Conservation (phyloP, 805 yeast species). For the Wickerhamomyces rabaulensis region DNA sequence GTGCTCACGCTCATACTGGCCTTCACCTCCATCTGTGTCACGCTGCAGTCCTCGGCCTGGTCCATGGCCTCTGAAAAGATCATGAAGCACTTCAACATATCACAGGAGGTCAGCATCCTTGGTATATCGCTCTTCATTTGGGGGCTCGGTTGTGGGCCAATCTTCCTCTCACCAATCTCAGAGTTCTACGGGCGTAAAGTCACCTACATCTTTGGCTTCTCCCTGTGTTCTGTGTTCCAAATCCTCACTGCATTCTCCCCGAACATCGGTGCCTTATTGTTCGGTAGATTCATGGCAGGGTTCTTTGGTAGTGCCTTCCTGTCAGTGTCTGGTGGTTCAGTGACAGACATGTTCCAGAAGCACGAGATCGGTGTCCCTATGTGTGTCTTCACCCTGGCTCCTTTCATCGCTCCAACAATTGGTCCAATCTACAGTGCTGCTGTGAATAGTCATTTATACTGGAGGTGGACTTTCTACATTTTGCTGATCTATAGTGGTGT, state of each 20-base stretch:
- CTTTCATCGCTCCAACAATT: conserved; percentile 64
- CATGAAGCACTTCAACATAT: conserved; percentile 39
- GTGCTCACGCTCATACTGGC: conserved; percentile 49
- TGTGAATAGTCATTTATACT: conserved; percentile 39
- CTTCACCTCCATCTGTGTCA: conserved; percentile 51
- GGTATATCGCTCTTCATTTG: conserved; percentile 62
- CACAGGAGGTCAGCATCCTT: conserved; percentile 50
- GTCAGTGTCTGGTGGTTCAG: conserved; percentile 72
- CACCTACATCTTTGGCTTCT: conserved; percentile 55
- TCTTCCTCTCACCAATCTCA: conserved; percentile 61
- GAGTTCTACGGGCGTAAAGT: conserved; percentile 60
- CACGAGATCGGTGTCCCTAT: conserved; percentile 62
- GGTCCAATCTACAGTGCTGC: conserved; percentile 64
- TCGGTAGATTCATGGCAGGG: conserved; percentile 65
- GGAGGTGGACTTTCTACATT: conserved; percentile 71
- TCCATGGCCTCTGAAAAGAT: conserved; percentile 55
- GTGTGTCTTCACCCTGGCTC: conserved; percentile 59
- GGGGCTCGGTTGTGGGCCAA: conserved; percentile 66
- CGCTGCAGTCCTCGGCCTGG: conserved; percentile 67
- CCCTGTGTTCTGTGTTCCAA: conserved; percentile 57
- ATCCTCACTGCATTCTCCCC: conserved; percentile 48
- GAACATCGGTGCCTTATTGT: conserved; percentile 57
- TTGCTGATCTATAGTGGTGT: conserved; percentile 59
- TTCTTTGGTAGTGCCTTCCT: conserved; percentile 71
- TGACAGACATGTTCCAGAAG: conserved; percentile 65